phyloP scores from a whole-genome alignment of 2,329 filamentous ascomycete species.

The Meredithiella fracta region DNA sequence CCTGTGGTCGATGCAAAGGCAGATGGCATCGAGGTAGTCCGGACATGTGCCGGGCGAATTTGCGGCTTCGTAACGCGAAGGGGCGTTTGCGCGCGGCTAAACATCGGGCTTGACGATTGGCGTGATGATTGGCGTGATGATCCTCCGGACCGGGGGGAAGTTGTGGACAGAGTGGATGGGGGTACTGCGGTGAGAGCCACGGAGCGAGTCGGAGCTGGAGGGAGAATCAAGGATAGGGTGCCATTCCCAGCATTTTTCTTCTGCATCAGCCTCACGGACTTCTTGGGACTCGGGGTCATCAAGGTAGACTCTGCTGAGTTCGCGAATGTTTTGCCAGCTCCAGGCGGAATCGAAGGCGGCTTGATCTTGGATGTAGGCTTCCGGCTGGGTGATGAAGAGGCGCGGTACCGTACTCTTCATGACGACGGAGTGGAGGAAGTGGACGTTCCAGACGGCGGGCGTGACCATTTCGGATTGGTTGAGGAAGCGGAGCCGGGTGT shows the following conservation, averaged over 20 bases:
- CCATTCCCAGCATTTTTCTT: slow-evolving; percentile 52
- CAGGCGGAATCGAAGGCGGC: slow-evolving; percentile 38
- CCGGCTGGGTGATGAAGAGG: slow-evolving; percentile 59
- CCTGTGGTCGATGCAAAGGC: slow-evolving; percentile 19
- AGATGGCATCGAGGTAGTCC: slow-evolving; percentile 37
- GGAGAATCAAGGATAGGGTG: slow-evolving; percentile 47
- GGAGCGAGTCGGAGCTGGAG: not conserved
- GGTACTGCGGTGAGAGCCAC: not conserved
- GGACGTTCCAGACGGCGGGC: slow-evolving; percentile 51
- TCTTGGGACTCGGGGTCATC: slow-evolving; percentile 28
- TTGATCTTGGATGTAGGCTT: slow-evolving; percentile 54
- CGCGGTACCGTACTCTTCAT: slow-evolving; percentile 55
- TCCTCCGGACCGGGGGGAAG: slow-evolving; percentile 13
- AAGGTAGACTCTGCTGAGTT: slow-evolving; percentile 40
- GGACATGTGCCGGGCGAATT: slow-evolving; percentile 29
- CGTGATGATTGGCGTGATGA: slow-evolving; percentile 25
- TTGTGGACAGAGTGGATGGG: not conserved
- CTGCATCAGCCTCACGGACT: slow-evolving; percentile 43
- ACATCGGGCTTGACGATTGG: slow-evolving; percentile 21
- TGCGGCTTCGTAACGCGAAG: slow-evolving; percentile 27
- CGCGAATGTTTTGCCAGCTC: slow-evolving; percentile 55
- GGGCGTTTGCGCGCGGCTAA: slow-evolving; percentile 27
- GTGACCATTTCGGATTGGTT: slow-evolving; percentile 57
- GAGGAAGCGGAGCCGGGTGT: slow-evolving; percentile 54
- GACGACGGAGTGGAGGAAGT: slow-evolving; percentile 54